Base-by-base conservation (phyloP, 805 yeast genomes). In the Candida khao-thaluensis region DNA sequence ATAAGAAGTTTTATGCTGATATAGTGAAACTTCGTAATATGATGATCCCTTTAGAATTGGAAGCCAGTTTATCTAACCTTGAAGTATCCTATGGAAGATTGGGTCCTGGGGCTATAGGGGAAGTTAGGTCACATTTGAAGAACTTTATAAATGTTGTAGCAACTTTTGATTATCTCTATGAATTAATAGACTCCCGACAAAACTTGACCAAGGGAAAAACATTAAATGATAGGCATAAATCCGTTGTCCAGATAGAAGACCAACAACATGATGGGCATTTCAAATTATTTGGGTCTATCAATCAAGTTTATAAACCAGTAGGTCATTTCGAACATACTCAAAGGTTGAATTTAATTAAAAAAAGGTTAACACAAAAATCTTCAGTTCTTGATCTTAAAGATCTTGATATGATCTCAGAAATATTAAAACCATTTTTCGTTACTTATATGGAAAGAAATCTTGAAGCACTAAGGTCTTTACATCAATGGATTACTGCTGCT, bases 31-130 rank as follows among this genome's bases (percentile, higher is more conserved):
- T 52, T 3, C 49, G 62, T 33, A 44, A 35, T 6, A 47, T 42
- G 18, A 34, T 54, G 24, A 47, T 50, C 3, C 48, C 51, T 1
- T 41, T 56, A 14, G 62, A 55, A 24, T 27, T 54, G 6, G 41
- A 49, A 14, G 57, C 57, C 4, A 24, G 40, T 4, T 39, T 49
- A 5, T 32, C 52, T n/a, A 40, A 48, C 22, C 42, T 43, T 12
- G 69, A 63, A 37, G 17, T 59, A 2, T 51, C 64, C 1, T 57
- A 43, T 35, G 56, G 64, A 4, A 43, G 66, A 37, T 47, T 61
- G 20, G 59, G 59, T 23, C 41, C 49, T 10, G 58, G 56, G 4
- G 62, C 59, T 32, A 42, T 56, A 3, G 57, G 53, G 8, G 56
- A 57, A 37, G 47, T 57, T 30, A 44, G 65, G 14, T 49, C 59